Conservation (phyloP, 78 protist genomes). For the Polysphondylium violaceum region DNA sequence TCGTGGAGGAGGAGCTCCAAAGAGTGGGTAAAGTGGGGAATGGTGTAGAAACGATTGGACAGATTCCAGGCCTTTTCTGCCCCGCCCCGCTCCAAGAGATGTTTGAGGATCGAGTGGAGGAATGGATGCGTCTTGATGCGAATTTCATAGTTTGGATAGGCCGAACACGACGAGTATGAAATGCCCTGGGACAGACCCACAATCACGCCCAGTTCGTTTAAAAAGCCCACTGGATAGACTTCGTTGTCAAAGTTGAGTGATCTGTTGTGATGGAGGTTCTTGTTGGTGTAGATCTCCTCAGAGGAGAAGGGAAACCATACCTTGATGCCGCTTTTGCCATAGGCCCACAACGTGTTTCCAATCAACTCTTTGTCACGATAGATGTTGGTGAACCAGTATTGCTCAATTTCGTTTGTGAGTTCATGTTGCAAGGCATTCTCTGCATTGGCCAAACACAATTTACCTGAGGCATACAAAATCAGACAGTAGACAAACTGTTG, state of each 20-base stretch:
- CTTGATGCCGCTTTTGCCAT: slow-evolving; percentile 68
- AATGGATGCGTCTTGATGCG: slow-evolving; percentile 83
- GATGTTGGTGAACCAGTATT: slow-evolving; percentile 80
- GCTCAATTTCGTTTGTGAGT: slow-evolving; percentile 39
- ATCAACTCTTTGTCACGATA: slow-evolving; percentile 28
- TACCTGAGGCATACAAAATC: slow-evolving; percentile 58
- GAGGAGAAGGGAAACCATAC: slow-evolving; percentile 83
- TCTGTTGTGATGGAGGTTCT: slow-evolving; percentile 24
- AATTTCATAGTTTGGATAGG: slow-evolving; percentile 72
- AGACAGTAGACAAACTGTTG: slow-evolving; percentile 41
- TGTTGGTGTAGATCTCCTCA: slow-evolving; percentile 27
- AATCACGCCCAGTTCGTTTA: slow-evolving; percentile 79
- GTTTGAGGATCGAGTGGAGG: slow-evolving; percentile 83
- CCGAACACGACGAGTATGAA: slow-evolving; percentile 56
- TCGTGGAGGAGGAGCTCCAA: slow-evolving; percentile 77
- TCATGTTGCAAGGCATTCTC: slow-evolving; percentile 60
- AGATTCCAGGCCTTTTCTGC: slow-evolving; percentile 74
- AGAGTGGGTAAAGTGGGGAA: slow-evolving; percentile 85
- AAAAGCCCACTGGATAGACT: slow-evolving; percentile 81
- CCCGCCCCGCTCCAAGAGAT: slow-evolving; percentile 58
- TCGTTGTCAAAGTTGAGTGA: slow-evolving; percentile 76
- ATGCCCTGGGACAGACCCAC: slow-evolving; percentile 79
- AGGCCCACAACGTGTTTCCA: slow-evolving; percentile 85
- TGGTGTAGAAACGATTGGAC: slow-evolving; percentile 39
- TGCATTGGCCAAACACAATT: slow-evolving; percentile 45